phyloP scores from a whole-genome alignment of 2,329 filamentous ascomycete genomes.

The Trichophyton simii region DNA sequence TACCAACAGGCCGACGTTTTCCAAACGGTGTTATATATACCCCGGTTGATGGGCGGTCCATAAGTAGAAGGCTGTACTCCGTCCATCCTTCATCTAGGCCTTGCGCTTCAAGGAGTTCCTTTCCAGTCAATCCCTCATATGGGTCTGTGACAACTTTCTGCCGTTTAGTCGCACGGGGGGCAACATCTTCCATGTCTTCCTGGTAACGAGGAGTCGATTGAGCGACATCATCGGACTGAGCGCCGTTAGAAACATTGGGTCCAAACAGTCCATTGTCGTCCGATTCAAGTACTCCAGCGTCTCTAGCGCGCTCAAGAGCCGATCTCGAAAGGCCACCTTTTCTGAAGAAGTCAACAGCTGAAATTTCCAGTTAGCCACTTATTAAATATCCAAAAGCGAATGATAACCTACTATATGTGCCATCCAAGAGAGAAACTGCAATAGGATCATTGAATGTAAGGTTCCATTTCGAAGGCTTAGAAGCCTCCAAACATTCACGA shows the following conservation, averaged over 20 bases:
- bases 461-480: slow-evolving; percentile 24
- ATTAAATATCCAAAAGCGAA: neutral
- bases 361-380: neutral
- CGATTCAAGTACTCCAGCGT: neutral
- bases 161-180: neutral
- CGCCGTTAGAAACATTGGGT: neutral
- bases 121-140: slow-evolving; percentile 17
- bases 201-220: neutral
- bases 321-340: neutral
- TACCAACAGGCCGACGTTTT: slow-evolving; percentile 27
- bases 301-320: neutral
- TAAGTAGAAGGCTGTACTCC: slow-evolving; percentile 27
- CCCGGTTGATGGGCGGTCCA: slow-evolving; percentile 27
- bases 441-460: slow-evolving; percentile 26
- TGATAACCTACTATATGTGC: slow-evolving; percentile 21
- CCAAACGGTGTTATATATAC: slow-evolving; percentile 31
- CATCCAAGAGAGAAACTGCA: slow-evolving; percentile 19
- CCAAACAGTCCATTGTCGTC: neutral
- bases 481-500: slow-evolving; percentile 25
- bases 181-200: neutral
- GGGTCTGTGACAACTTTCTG: neutral
- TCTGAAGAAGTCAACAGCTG: slow-evolving; percentile 1
- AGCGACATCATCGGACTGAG: neutral
- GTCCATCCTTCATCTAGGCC: slow-evolving; percentile 32
- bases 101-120: slow-evolving; percentile 27